phyloP scores from a whole-genome alignment of 2,329 filamentous ascomycete genomes.

The Beauveria medogensis region DNA sequence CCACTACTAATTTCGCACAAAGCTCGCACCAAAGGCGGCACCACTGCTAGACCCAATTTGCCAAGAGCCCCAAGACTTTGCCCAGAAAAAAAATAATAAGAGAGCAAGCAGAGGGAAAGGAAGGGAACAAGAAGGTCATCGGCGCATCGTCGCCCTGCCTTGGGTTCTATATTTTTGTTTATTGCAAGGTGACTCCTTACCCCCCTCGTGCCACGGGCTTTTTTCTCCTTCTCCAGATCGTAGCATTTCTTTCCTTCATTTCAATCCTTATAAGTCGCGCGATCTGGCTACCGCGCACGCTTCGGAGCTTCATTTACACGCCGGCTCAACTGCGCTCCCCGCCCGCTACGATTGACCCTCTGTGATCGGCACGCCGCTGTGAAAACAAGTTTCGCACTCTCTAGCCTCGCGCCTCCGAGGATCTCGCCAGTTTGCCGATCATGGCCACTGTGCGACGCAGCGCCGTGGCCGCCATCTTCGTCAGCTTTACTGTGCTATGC shows the following conservation, averaged over 20 bases:
- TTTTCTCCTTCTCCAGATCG: not conserved
- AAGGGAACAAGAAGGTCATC: not conserved
- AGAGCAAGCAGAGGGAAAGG: not conserved
- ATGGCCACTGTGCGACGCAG: conserved; percentile 1
- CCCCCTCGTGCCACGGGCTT: not conserved
- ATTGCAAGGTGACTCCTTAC: not conserved
- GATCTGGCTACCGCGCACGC: not conserved
- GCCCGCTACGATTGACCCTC: not conserved
- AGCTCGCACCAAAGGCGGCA: conserved; percentile 5
- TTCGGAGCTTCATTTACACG: conserved; percentile 2
- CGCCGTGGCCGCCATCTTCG: not conserved
- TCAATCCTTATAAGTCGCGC: too few species aligned
- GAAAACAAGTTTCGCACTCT: not conserved
- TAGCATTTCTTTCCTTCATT: too few species aligned
- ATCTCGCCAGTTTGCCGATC: not conserved
- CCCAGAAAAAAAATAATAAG: conserved; percentile 3
- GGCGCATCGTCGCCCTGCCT: conserved; percentile 1
- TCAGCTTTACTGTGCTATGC: not conserved
- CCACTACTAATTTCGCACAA: conserved; percentile 2
- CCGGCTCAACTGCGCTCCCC: not conserved
- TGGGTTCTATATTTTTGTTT: not conserved
- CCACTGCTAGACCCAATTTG: conserved; percentile 7
- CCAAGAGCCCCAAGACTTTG: conserved; percentile 9
- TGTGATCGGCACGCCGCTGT: conserved; percentile 3
- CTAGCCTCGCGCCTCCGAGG: not conserved